Evolutionary conservation across 106 monocot genomes (phyloP).

Genomic region (Xerophyta viscosa): DNA sequence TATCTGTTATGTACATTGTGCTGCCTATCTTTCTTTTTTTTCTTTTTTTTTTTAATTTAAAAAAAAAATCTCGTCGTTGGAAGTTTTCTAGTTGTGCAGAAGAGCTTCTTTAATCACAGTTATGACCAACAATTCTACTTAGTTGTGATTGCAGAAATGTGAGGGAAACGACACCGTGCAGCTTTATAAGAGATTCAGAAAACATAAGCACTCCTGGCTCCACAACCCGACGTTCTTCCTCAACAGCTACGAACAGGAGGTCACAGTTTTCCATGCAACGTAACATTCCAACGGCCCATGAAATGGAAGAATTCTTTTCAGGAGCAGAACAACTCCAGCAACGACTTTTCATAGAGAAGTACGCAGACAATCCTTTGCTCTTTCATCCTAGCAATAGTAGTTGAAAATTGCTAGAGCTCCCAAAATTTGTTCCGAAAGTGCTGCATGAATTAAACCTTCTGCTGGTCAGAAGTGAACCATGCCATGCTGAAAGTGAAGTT

Average conservation of each 20-base stretch:
- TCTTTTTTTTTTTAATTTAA: too few relatives aligned
- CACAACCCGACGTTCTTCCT: slow-evolving; percentile 28
- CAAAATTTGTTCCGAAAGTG: not conserved
- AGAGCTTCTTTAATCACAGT: not conserved
- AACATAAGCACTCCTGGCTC: slow-evolving; percentile 51
- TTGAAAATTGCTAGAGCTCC: not conserved
- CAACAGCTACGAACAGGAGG: slow-evolving; percentile 17
- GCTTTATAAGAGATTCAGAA: slow-evolving; percentile 47
- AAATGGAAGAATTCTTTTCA: slow-evolving; percentile 84
- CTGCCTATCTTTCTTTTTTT: too few relatives aligned
- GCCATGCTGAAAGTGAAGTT: too few relatives aligned
- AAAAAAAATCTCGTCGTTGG: too few relatives aligned
- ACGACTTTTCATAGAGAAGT: slow-evolving; percentile 54
- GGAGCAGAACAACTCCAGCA: slow-evolving; percentile 60
- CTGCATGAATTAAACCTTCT: too few relatives aligned
- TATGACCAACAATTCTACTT: too few relatives aligned
- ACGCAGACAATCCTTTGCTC: slow-evolving; percentile 5
- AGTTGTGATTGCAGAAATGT: not conserved
- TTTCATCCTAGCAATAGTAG: not conserved
- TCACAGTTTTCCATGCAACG: slow-evolving; percentile 6
- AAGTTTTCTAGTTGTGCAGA: not conserved
- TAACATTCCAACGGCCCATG: slow-evolving; percentile 32
- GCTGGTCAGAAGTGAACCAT: too few relatives aligned
- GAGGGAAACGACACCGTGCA: slow-evolving; percentile 85
- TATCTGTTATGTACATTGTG: too few relatives aligned